phyloP scores from a whole-genome alignment of 2,329 filamentous ascomycete species.

The Rutstroemia sydowiana region DNA sequence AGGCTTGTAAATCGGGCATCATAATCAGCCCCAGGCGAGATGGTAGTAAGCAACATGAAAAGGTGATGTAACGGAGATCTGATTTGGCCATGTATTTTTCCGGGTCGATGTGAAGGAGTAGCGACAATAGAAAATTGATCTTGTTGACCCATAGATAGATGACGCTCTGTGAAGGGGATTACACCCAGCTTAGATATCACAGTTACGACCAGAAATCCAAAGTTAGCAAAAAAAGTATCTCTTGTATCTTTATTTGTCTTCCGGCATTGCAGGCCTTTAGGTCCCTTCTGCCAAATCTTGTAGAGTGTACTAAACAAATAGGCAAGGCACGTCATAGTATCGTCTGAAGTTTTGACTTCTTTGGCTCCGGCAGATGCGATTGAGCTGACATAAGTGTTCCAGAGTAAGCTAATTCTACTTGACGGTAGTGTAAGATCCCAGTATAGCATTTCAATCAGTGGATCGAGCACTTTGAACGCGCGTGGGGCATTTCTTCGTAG shows the following conservation, averaged over 20 bases:
- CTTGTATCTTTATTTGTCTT: slow-evolving; percentile 10
- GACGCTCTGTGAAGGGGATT: slow-evolving; percentile 57
- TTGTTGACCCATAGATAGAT: slow-evolving; percentile 42
- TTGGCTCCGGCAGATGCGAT: slow-evolving; percentile 65
- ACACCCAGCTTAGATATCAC: slow-evolving; percentile 47
- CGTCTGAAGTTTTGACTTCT: slow-evolving; percentile 81
- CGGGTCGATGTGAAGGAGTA: slow-evolving; percentile 54
- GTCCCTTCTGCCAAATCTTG: slow-evolving; percentile 57
- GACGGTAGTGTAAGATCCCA: slow-evolving; percentile 53
- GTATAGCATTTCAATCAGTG: slow-evolving; percentile 55
- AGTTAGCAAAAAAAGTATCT: slow-evolving; percentile 47
- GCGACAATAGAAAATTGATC: slow-evolving; percentile 55
- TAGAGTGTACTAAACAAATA: slow-evolving; percentile 62
- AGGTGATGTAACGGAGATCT: slow-evolving; percentile 60
- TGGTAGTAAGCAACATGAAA: slow-evolving; percentile 45
- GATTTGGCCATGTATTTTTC: slow-evolving; percentile 42
- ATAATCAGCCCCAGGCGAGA: slow-evolving; percentile 20
- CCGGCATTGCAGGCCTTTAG: slow-evolving; percentile 22
- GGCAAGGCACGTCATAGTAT: slow-evolving; percentile 74
- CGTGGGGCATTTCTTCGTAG: slow-evolving; percentile 61
- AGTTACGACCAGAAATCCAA: slow-evolving; percentile 42
- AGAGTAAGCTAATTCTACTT: slow-evolving; percentile 49
- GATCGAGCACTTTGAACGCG: slow-evolving; percentile 55
- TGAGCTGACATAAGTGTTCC: slow-evolving; percentile 54
- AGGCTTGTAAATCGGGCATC: slow-evolving; percentile 20